Conservation (phyloP, 139 green algal genomes). For the Chlorokybus atmophyticus region DNA sequence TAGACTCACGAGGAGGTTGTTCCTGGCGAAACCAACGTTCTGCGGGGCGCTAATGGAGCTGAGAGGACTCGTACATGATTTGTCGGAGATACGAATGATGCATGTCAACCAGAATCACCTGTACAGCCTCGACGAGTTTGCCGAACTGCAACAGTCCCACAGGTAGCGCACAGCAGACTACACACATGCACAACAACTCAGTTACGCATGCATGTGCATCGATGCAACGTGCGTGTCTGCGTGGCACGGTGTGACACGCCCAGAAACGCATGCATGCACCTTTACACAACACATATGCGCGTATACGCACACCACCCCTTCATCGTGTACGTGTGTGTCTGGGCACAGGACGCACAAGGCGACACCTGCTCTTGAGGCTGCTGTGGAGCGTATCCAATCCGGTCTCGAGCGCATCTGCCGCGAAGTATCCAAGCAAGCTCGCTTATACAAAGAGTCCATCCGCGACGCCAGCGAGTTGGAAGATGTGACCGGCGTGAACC, state of each 20-base stretch:
- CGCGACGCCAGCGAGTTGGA: slow-evolving; percentile 15
- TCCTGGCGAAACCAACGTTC: slow-evolving; percentile 31
- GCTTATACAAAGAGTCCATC: slow-evolving; percentile 9
- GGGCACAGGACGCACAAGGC: slow-evolving; percentile 6
- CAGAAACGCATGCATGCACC: too few species aligned
- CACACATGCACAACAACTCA: too few species aligned
- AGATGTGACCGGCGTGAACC: slow-evolving; percentile 54
- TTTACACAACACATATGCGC: too few species aligned
- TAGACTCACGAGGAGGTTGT: slow-evolving; percentile 12
- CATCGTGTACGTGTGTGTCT: too few species aligned
- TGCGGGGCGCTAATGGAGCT: slow-evolving; percentile 20
- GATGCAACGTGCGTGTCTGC: too few species aligned
- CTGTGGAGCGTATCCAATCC: slow-evolving; percentile 7
- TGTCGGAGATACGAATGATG: slow-evolving; percentile 13
- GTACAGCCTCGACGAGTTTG: slow-evolving; percentile 33
- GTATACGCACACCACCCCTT: too few species aligned
- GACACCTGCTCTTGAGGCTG: slow-evolving; percentile 12
- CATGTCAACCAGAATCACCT: slow-evolving; percentile 1
- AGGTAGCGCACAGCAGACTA: too few species aligned
- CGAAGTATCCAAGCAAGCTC: slow-evolving; percentile 9
- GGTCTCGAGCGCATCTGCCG: slow-evolving; percentile 11
- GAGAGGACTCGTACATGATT: slow-evolving; percentile 9
- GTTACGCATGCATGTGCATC: too few species aligned
- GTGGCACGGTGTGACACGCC: too few species aligned
- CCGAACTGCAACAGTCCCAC: slow-evolving; percentile 7